Base-by-base conservation (phyloP, 208 protist species). In the Crithidia acanthocephali region DNA sequence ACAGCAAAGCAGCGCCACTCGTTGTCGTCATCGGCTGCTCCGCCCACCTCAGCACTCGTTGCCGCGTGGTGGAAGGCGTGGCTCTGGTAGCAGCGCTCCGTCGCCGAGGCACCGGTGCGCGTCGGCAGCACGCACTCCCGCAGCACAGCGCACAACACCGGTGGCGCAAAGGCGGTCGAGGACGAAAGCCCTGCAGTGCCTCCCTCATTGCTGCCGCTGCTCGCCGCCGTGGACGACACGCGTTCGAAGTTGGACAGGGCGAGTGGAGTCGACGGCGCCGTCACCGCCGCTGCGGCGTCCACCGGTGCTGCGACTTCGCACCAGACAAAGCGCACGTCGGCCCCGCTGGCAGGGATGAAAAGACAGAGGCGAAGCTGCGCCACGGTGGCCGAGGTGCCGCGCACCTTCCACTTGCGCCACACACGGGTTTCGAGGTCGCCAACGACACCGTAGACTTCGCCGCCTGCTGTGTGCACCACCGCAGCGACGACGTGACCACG, bases 241-340 rank as follows among this genome's bases (percentile, higher is more conserved):
- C 73, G 76, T 25, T 88, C 81, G 58, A 93, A 88, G n/a, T 81
- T 68, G 10, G 75, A 84, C n/a, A 93, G 72, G 22, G 83, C 83
- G 67, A 88, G 64, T 15, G 83, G 57, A 13, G 80, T 18, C 28
- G 79, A 78, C n/a, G 85, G 83, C 8, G 85, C 75, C 2, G 50
- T 27, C 25, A 69, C 47, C 23, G 74, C 68, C 11, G 74, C 69
- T 16, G 60, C 33, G 6, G 63, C 57, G 32, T 86, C 79, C 0
- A 74, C 33, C 10, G 84, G 88, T 0, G 66, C 20, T 0, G 50
- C 74, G 2, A 93, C 53, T 40, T 76, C 71, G 57, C 76, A 86
- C 16, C 75, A 73, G 35, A 85, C 51, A 13, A 86, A 52, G 9
- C 76, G 79, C 51, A 86, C 78, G 2, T 82, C 74, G 47, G 55